Conservation (phyloP, 768 basidiomycete species). For the Collybia mongolica region DNA sequence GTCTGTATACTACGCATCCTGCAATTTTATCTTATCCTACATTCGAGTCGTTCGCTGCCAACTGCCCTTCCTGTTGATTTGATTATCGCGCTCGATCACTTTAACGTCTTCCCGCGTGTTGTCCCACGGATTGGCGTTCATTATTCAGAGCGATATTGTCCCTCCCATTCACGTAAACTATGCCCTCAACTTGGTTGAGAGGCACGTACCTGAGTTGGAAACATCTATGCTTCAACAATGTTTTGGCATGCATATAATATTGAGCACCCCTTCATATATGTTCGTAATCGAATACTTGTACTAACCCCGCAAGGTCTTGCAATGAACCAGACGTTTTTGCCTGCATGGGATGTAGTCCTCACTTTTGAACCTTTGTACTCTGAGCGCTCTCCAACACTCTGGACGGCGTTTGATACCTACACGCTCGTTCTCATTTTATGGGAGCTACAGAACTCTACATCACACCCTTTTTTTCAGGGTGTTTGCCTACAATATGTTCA, state of each 20-base stretch:
- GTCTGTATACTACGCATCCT: slow-evolving; percentile 14
- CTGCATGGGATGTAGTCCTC: background rate
- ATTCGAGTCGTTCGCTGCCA: slow-evolving; percentile 2
- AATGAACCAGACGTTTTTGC: background rate
- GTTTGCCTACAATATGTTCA: slow-evolving; percentile 34
- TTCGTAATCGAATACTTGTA: slow-evolving; percentile 1
- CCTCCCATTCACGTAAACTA: slow-evolving; percentile 34
- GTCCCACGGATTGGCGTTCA: slow-evolving; percentile 71
- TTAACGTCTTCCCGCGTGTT: slow-evolving; percentile 70
- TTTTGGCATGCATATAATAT: slow-evolving; percentile 3
- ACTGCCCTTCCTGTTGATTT: background rate
- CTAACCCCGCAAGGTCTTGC: too few species aligned
- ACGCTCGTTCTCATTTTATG: slow-evolving; percentile 95
- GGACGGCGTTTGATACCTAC: slow-evolving; percentile 72
- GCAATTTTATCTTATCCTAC: slow-evolving; percentile 10
- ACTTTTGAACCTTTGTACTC: slow-evolving; percentile 4
- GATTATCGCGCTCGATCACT: slow-evolving; percentile 65
- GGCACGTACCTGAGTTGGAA: slow-evolving; percentile 21
- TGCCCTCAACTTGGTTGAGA: slow-evolving; percentile 27
- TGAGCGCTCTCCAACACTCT: slow-evolving; percentile 93
- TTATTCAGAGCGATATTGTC: slow-evolving; percentile 74
- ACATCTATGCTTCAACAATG: slow-evolving; percentile 1
- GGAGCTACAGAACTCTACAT: slow-evolving; percentile 64
- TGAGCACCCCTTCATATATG: background rate
- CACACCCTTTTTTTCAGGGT: slow-evolving; percentile 19